Conservation (phyloP, 768 basidiomycete genomes). For the Leccinum pellstonianum region DNA sequence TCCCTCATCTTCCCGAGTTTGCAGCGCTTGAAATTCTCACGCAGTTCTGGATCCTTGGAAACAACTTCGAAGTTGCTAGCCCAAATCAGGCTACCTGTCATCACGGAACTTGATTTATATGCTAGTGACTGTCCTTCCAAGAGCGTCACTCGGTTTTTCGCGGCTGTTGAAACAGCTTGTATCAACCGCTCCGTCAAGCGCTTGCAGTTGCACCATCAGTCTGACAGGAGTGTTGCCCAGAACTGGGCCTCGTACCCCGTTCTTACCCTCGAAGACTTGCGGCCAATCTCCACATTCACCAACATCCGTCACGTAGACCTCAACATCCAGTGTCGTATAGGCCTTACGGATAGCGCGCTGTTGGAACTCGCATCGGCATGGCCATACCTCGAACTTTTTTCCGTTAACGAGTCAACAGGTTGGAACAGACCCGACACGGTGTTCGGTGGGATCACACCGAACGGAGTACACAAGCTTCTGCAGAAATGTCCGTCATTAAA, state of each 20-base stretch:
- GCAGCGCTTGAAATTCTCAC: background rate
- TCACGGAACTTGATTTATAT: background rate
- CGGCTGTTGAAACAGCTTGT: background rate
- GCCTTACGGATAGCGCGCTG: background rate
- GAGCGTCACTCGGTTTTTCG: background rate
- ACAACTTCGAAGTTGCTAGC: background rate
- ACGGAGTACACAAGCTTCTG: background rate
- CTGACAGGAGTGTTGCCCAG: background rate
- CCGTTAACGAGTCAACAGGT: background rate
- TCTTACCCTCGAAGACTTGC: background rate
- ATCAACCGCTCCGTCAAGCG: background rate
- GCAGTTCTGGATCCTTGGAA: background rate
- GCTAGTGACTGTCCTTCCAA: background rate
- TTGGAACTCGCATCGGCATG: background rate
- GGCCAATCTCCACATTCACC: background rate
- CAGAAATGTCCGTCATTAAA: background rate
- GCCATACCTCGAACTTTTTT: background rate
- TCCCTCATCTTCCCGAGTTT: background rate
- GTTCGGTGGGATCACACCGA: background rate
- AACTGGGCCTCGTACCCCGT: background rate
- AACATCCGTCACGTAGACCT: background rate
- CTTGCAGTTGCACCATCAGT: background rate
- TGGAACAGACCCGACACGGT: background rate
- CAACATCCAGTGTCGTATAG: background rate
- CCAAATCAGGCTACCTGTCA: background rate